Percentiles rank a stretch among this genome's conserved stretches.
phyloP scores from a whole-genome alignment of 2,329 filamentous ascomycete genomes.

The Aureobasidium melanogenum region DNA sequence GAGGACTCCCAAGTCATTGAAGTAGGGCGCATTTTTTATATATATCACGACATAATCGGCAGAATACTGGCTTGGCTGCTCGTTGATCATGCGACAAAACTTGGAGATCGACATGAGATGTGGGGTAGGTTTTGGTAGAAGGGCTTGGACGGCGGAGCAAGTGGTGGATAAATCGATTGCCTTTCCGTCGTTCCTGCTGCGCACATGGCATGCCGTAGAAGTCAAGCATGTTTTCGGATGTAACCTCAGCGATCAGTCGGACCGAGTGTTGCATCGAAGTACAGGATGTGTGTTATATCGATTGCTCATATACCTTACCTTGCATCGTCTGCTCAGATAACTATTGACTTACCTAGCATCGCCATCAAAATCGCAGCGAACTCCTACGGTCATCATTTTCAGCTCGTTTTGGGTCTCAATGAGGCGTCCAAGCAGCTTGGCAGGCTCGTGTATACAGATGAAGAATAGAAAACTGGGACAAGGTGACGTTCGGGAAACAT shows the following conservation, averaged over 20 bases:
- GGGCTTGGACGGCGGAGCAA: no score
- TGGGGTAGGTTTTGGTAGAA: background rate
- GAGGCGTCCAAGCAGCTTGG: no score
- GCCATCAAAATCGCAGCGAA: background rate
- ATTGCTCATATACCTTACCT: background rate
- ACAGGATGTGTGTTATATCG: no score
- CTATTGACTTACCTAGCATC: no score
- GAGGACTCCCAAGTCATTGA: background rate
- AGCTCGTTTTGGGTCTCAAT: no score
- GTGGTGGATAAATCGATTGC: background rate
- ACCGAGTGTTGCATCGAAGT: background rate
- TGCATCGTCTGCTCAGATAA: background rate
- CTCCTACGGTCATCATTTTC: no score
- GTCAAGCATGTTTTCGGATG: background rate
- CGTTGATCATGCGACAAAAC: background rate
- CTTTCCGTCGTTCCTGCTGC: background rate
- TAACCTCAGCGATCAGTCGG: background rate
- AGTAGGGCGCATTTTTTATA: background rate
- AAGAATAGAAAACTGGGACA: background rate
- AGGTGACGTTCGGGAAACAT: background rate
- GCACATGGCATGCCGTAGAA: background rate
- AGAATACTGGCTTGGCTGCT: background rate
- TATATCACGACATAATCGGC: background rate
- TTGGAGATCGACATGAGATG: slow-evolving; percentile 5
- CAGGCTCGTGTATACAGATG: background rate